phyloP scores from a whole-genome alignment of 768 basidiomycete species.

The Agaricus subrufescens region DNA sequence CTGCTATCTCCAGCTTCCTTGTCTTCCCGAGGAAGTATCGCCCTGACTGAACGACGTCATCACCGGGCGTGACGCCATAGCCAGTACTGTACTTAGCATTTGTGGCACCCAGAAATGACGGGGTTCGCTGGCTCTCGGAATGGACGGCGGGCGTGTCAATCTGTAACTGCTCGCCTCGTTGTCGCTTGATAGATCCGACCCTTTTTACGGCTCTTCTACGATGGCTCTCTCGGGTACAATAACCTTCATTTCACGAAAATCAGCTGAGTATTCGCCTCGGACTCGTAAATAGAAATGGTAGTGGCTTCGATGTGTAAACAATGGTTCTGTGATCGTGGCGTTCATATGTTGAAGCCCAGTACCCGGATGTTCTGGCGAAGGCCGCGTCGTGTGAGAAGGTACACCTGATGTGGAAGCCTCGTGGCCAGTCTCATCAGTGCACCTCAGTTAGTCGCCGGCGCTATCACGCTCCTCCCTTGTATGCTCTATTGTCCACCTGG shows the following conservation, averaged over 20 bases:
- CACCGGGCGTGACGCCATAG: not conserved
- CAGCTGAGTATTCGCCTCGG: not conserved
- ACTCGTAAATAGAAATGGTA: not conserved
- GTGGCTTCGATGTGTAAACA: not conserved
- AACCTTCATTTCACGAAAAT: not conserved
- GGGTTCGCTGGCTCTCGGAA: slow-evolving; percentile 10
- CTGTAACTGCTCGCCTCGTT: slow-evolving; percentile 35
- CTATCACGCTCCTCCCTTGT: not conserved
- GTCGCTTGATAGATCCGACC: slow-evolving; percentile 25
- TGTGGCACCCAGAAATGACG: slow-evolving; percentile 17
- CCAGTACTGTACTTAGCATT: not conserved
- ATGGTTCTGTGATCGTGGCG: not conserved
- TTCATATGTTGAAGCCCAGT: not conserved
- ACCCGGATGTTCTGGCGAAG: too few species aligned
- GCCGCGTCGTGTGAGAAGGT: too few species aligned
- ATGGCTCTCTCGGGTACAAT: slow-evolving; percentile 33
- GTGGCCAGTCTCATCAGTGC: not conserved
- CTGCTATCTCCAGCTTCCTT: slow-evolving; percentile 28
- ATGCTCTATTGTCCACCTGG: too few species aligned
- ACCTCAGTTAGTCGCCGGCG: not conserved
- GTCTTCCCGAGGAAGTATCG: slow-evolving; percentile 17
- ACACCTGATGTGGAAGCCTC: not conserved
- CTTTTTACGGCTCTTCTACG: slow-evolving; percentile 44
- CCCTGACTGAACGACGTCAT: slow-evolving; percentile 6
- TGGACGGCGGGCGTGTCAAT: not conserved